Evolutionary conservation across 192 early-diverging fungal species (phyloP), one percentile per base, ranked within the genome.

Genomic region (Coemansia sp.): DNA sequence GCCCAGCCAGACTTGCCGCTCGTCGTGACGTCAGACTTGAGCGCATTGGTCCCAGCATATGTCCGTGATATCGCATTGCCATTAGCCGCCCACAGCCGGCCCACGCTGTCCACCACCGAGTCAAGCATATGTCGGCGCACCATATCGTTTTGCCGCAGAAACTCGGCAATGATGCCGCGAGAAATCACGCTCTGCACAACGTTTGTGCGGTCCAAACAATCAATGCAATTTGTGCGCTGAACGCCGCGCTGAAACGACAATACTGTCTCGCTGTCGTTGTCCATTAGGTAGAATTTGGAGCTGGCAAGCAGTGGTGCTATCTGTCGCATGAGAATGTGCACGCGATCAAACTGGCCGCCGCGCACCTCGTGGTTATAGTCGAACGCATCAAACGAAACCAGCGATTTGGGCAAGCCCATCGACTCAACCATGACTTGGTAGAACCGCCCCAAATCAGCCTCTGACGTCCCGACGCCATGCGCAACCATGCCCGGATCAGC

Each of bases 41-140:
- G 84, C 9, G 98, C 98, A 6, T 95, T 95, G 23, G 96, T 98
- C 12, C 98, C 98, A 3, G 98, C 90, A 69, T 98, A 99, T 10
- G 96, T 90, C 53, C 86, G 90, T 21, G 93, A 94, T 8, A 99
- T 74, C 54, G 85, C 85, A 72, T 99, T 94, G 2, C 96, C 98
- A 65, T 98, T 99, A 24, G 88, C 85, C 1, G 83, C 88, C 92
- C 92, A 94, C 45, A 92, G 65, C 62, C 86, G 72, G 23, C 85
- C 85, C 66, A 90, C 81, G 2, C 69, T 77, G 47, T 72, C 67
- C 9, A 83, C 69, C 17, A 72, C 60, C 10, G 52, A 58, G 21
- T 67, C 60, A 19, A 73, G 58, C 25, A 62, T 58, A 25, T 48
- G 45, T 41, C 8, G 21, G 10, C 63, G 47, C 6, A 65, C 58